These are phyloP conservation scores for Spathaspora arborariae DNA, from an alignment of 805 yeast species.

Conservation along the genomic window DNA sequence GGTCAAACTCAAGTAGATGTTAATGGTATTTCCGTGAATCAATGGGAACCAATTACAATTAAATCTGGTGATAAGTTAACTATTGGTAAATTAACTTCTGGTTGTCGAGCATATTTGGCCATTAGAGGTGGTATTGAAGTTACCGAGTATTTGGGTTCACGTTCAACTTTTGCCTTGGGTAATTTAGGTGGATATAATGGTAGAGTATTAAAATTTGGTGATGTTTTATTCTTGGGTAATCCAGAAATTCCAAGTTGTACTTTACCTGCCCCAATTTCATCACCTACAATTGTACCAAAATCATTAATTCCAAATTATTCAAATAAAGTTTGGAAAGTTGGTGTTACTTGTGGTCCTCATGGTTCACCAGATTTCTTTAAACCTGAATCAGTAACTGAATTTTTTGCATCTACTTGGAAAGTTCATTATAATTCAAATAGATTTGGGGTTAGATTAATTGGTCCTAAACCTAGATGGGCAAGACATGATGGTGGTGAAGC, in stretches of 20 bases:
- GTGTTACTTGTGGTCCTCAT: slow-evolving; percentile 96
- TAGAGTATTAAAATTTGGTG: slow-evolving; percentile 86
- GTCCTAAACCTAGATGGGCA: slow-evolving; percentile 98
- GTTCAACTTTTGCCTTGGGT: slow-evolving; percentile 94
- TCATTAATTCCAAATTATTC: slow-evolving; percentile 53
- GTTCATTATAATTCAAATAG: slow-evolving; percentile 96
- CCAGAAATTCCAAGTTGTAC: slow-evolving; percentile 65
- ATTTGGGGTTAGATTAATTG: slow-evolving; percentile 90
- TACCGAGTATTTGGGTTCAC: slow-evolving; percentile 90
- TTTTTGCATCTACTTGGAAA: slow-evolving; percentile 81
- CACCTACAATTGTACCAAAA: slow-evolving; percentile 56
- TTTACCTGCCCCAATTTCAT: slow-evolving; percentile 67
- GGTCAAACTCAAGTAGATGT: slow-evolving; percentile 68
- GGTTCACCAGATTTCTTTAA: slow-evolving; percentile 95
- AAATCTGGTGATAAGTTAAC: slow-evolving; percentile 71
- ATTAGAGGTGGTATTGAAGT: slow-evolving; percentile 93
- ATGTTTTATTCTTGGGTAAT: slow-evolving; percentile 82
- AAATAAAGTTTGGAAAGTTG: slow-evolving; percentile 70
- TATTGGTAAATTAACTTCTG: slow-evolving; percentile 77
- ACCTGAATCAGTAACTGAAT: slow-evolving; percentile 66
- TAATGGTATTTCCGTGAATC: slow-evolving; percentile 52
- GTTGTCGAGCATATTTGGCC: slow-evolving; percentile 88
- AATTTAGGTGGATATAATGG: slow-evolving; percentile 94
- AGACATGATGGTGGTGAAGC: slow-evolving; percentile 96
- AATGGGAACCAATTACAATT: slow-evolving; percentile 72